phyloP scores from a whole-genome alignment of 768 basidiomycete species.

The Rhizopogon sp. region DNA sequence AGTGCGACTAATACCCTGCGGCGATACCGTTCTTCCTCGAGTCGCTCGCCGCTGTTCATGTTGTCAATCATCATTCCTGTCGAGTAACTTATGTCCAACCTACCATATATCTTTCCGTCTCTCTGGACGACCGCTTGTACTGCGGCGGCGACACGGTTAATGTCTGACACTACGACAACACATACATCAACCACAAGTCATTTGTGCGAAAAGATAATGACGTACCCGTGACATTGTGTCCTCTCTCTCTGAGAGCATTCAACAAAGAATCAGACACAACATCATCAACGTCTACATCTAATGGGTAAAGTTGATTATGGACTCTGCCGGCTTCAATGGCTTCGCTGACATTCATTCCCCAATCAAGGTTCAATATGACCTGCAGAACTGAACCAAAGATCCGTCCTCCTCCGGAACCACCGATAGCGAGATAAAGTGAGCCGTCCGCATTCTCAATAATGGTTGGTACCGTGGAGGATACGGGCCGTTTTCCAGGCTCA shows the following conservation, averaged over 20 bases:
- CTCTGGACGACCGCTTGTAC: conserved; percentile 58
- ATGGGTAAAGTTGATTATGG: conserved; percentile 84
- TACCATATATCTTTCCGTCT: conserved; percentile 61
- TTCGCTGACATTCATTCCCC: conserved; percentile 72
- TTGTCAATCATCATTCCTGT: not conserved
- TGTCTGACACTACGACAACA: conserved; percentile 45
- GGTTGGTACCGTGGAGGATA: conserved; percentile 79
- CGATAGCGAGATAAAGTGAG: conserved; percentile 66
- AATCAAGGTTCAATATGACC: conserved; percentile 65
- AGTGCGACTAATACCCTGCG: conserved; percentile 59
- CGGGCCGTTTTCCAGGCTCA: conserved; percentile 78
- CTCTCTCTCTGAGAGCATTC: conserved; percentile 47
- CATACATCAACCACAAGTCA: not conserved
- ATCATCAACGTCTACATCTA: conserved; percentile 52
- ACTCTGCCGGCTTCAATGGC: conserved; percentile 84
- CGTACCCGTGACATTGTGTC: conserved; percentile 70
- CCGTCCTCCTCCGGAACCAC: conserved; percentile 83
- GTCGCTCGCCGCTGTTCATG: conserved; percentile 70
- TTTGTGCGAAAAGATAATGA: not conserved
- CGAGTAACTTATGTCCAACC: conserved; percentile 16
- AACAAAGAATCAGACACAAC: conserved; percentile 54
- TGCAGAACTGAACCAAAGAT: conserved; percentile 83
- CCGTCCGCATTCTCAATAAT: conserved; percentile 78
- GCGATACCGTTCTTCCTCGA: conserved; percentile 92
- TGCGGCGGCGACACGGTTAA: conserved; percentile 67